Conservation (phyloP, 1,284 basidiomycete genomes). For the Ustilago curta region DNA sequence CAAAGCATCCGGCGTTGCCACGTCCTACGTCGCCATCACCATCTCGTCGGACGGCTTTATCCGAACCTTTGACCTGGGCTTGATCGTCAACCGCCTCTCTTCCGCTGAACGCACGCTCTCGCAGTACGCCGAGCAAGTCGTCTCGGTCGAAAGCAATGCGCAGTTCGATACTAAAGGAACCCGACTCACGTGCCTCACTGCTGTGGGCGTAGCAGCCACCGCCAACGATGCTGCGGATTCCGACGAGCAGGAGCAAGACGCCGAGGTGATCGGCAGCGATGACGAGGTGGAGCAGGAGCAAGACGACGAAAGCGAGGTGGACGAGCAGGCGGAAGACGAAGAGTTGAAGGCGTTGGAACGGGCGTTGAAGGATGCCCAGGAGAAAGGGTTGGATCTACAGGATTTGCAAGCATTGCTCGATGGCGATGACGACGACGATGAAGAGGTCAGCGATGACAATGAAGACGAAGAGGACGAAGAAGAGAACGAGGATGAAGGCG, state of each 20-base stretch:
- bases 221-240: constrained; percentile 17
- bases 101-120: constrained; percentile 7
- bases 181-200: constrained; percentile 63
- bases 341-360: constrained; percentile 51
- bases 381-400: constrained; percentile 42
- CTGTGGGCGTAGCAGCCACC: constrained; percentile 45
- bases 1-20: neutral
- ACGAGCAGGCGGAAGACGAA: constrained; percentile 46
- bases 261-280: constrained; percentile 41
- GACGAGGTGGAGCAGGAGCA: constrained; percentile 31
- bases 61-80: constrained; percentile 60
- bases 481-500: constrained; percentile 25
- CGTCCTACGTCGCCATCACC: constrained; percentile 50
- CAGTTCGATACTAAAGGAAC: constrained; percentile 62
- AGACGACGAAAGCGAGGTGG: constrained; percentile 39
- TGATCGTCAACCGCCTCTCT: constrained; percentile 31
- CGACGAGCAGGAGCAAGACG: constrained; percentile 38
- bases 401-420: constrained; percentile 43
- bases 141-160: constrained; percentile 44
- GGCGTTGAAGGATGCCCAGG: constrained; percentile 51
- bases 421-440: constrained; percentile 35
- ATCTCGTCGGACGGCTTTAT: constrained; percentile 68
- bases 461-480: constrained; percentile 18
- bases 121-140: constrained; percentile 16
- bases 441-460: constrained; percentile 18